Conservation (phyloP, 148 eudicot species). For the Silene uniflora region DNA sequence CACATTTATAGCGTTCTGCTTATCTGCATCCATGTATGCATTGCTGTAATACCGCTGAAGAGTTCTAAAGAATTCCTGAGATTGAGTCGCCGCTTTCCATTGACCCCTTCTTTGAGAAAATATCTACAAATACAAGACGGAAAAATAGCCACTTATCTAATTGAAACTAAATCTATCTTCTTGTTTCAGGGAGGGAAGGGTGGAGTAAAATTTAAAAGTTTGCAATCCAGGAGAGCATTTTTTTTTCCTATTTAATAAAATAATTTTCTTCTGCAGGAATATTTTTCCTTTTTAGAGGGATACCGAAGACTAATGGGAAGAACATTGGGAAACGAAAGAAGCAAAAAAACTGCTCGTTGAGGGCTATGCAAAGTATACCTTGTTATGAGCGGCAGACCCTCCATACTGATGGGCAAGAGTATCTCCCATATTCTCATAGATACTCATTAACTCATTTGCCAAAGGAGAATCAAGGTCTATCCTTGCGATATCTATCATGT, state of each 20-base stretch:
- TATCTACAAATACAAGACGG: constrained; percentile 44
- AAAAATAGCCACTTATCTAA: constrained; percentile 7
- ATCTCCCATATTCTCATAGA: constrained; percentile 93
- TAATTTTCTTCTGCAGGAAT: not conserved
- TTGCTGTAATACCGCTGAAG: constrained; percentile 85
- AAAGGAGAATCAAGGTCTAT: constrained; percentile 70
- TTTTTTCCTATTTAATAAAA: not conserved
- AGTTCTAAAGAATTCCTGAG: constrained; percentile 88
- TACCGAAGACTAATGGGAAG: no score
- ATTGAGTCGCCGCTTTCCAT: constrained; percentile 89
- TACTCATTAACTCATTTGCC: constrained; percentile 69
- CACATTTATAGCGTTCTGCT: constrained; percentile 91
- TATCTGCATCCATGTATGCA: constrained; percentile 87
- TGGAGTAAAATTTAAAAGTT: not conserved
- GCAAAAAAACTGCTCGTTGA: not conserved
- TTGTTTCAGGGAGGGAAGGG: not conserved
- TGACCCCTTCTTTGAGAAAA: constrained; percentile 87
- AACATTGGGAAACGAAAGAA: not conserved
- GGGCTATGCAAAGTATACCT: constrained; percentile 38
- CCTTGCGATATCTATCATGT: constrained; percentile 48
- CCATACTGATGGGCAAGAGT: constrained; percentile 94
- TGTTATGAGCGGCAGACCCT: constrained; percentile 96
- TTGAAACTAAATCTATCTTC: not conserved
- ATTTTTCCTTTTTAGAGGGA: not conserved
- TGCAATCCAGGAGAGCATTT: not conserved